Evolutionary conservation across 257 asterid species (phyloP), one percentile per base, ranked within the genome.

Genomic region (Salvia hispanica): DNA sequence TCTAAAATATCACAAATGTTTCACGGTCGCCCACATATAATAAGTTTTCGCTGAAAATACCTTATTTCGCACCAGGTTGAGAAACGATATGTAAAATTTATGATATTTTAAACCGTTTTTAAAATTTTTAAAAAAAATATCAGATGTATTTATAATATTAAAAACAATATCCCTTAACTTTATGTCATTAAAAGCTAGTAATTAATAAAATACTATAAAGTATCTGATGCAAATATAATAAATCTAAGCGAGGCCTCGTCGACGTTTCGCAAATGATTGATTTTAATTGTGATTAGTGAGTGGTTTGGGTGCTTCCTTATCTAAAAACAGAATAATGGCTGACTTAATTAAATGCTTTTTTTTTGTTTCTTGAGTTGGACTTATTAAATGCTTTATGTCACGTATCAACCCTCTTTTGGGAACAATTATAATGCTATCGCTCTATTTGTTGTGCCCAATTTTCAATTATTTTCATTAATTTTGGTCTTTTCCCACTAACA

Each of bases 391-490:
- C 73, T 78, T 74, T 66, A 70, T 74, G 79, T 75, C 79, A 66
- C 59, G 15, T 54, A 71, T 61, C 68, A 56, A 45, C 65, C 72
- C 82, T 67, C 68, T 43, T n/a, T 70, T 70, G 53, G 77, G 82
- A 70, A 78, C 79, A 70, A 66, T 21, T 53, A 15, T 53, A 25
- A 71, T 74, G 60, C 75, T 51, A 40, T 57, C n/a, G n/a, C n/a
- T n/a, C n/a, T n/a, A n/a, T n/a, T n/a, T n/a, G n/a, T 46, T 65
- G 68, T 65, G 62, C 14, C 14, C 62, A 0, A 58, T 46, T 40
- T n/a, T 14, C 28, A 42, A 57, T 48, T 67, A 8, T 47, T 37
- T 16, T 51, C 40, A 39, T 65, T 48, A 59, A 57, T 28, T 66
- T 71, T 66, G 66, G 70, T 71, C 62, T 18, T 76, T 67, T 56